Evolutionary conservation across 2,329 filamentous ascomycete species (phyloP).

Genomic region (Botrytis porri): DNA sequence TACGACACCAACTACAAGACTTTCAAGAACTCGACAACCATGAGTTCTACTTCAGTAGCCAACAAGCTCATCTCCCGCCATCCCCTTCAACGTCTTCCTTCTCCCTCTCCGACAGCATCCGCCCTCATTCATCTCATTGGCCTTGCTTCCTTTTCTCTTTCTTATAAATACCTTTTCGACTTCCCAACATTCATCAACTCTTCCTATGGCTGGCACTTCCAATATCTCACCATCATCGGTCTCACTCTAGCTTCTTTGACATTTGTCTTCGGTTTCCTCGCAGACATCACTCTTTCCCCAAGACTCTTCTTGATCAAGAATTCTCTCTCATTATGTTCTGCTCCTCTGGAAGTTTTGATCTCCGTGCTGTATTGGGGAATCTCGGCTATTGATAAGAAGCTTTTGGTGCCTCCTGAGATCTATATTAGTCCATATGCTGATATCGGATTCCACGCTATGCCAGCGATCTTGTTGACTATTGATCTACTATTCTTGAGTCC

Average conservation of each 20-base stretch:
- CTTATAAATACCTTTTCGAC: slow-evolving; percentile 49
- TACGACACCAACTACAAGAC: not conserved
- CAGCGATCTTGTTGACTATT: slow-evolving; percentile 59
- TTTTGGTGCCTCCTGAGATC: slow-evolving; percentile 55
- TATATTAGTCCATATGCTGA: slow-evolving; percentile 56
- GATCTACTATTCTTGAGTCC: slow-evolving; percentile 69
- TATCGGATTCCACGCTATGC: slow-evolving; percentile 63
- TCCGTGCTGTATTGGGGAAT: slow-evolving; percentile 72
- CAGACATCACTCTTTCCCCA: slow-evolving; percentile 59
- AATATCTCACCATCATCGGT: slow-evolving; percentile 71
- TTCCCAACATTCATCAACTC: slow-evolving; percentile 53
- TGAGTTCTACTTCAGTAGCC: slow-evolving; percentile 4
- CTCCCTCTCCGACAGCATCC: slow-evolving; percentile 63
- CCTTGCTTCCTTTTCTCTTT: slow-evolving; percentile 51
- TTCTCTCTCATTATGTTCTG: slow-evolving; percentile 58
- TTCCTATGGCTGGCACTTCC: slow-evolving; percentile 53
- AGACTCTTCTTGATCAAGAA: slow-evolving; percentile 67
- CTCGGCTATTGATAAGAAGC: slow-evolving; percentile 49
- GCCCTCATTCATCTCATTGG: slow-evolving; percentile 58
- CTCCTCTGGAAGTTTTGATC: slow-evolving; percentile 70
- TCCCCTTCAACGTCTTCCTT: slow-evolving; percentile 62
- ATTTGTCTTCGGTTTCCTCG: slow-evolving; percentile 59
- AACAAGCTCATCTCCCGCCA: slow-evolving; percentile 42
- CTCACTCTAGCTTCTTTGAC: slow-evolving; percentile 59
- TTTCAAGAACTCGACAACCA: not conserved